Base-by-base conservation (phyloP, 495 filamentous ascomycete genomes). In the Apodospora peruviana region DNA sequence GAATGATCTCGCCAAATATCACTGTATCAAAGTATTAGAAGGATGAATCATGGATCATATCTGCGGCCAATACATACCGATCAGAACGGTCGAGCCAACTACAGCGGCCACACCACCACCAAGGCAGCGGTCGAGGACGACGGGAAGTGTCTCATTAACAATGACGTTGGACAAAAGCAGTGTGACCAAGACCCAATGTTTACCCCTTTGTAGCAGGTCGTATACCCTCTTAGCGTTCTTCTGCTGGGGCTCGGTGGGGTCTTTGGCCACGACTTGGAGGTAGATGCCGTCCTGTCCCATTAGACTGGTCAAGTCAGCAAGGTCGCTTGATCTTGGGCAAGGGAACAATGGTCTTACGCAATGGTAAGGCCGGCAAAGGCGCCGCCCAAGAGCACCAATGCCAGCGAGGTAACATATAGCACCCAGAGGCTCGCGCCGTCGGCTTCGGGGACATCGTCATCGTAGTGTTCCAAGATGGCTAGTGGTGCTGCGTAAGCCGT, bases 181-280 rank as follows among this genome's bases (percentile, higher is more conserved):
- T 11, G 93, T 98, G 25, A 98, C 93, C 45, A 98, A 73, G n/a
- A 98, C 93, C 93, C 93, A 98, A 67, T 98, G 93, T 59, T 98
- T 98, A 36, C 93, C 94, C 40, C 79, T 82, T 49, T 91, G 83
- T 39, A 98, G 66, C 14, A 98, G 73, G 21, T 80, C 78, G 51
- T 90, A 78, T 1, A 98, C 93, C 51, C 80, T 84, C 21, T 74
- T 78, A 2, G 93, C 94, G 62, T 96, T 85, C 58, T 84, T 87
- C 54, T 82, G 80, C 61, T 98, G 90, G 67, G 73, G 51, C 68
- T 95, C 90, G 55, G 56, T 67, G 11, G 52, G 41, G 40, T 81
- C 77, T 36, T 89, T 85, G n/a, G 89, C 90, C 36, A 98, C 89
- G 50, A 98, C 93, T 71, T 96, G 94, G 11, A 98, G 80, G 62